phyloP scores from a whole-genome alignment of 257 asterid species.

The Apocynum venetum region DNA sequence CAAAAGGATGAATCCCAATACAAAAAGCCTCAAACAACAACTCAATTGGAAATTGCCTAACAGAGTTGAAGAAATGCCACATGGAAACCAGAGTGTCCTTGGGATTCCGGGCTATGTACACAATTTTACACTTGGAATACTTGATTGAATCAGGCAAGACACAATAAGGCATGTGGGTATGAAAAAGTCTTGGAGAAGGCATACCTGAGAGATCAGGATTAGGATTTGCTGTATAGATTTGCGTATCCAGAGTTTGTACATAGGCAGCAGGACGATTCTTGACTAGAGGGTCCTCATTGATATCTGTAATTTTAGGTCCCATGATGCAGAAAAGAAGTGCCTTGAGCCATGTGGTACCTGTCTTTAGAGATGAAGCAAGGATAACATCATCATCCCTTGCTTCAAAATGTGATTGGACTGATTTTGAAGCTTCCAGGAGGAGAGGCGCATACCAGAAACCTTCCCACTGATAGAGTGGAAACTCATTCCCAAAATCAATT shows the following conservation, averaged over 20 bases:
- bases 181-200: conserved; percentile 7
- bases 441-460: conserved; percentile 22
- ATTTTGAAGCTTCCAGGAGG: conserved; percentile 15
- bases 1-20: conserved; percentile 26
- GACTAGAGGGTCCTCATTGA: conserved; percentile 5
- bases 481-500: neutral
- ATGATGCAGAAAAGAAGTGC: conserved; percentile 16
- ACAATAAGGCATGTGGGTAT: conserved; percentile 3
- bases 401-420: conserved; percentile 9
- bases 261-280: conserved; percentile 4
- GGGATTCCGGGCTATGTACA: neutral
- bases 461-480: conserved; percentile 14
- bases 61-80: neutral
- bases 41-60: conserved; percentile 22
- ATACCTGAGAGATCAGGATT: conserved; percentile 14
- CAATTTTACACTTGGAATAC: conserved; percentile 7
- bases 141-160: neutral
- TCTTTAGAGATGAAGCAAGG: conserved; percentile 17
- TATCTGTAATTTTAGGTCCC: conserved; percentile 13
- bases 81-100: neutral
- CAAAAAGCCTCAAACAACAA: conserved; percentile 32
- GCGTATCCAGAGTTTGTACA: conserved; percentile 13
- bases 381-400: conserved; percentile 15
- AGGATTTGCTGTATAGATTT: neutral
- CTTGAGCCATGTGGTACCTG: conserved; percentile 22